Evolutionary conservation across 2,329 filamentous ascomycete species (phyloP).

Genomic region (Xylaria sp.): DNA sequence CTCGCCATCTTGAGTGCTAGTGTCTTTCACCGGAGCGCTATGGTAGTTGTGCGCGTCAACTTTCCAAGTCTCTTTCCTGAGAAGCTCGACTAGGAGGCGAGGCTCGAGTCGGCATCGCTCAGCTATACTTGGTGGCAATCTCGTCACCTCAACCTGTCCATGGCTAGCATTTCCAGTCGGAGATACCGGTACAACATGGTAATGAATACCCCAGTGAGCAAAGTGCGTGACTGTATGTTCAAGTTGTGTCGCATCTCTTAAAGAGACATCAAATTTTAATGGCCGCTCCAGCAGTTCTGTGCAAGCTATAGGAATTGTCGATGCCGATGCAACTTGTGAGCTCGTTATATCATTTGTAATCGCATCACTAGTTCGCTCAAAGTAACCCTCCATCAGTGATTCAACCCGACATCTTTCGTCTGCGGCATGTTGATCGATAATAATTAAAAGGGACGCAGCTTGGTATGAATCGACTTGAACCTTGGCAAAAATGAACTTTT

Average conservation of each 20-base stretch:
- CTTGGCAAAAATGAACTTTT: conserved; percentile 85
- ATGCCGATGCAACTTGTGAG: conserved; percentile 1
- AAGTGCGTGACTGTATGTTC: conserved; percentile 67
- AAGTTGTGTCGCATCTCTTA: conserved; percentile 70
- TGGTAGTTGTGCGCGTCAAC: conserved; percentile 60
- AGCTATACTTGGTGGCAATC: conserved; percentile 76
- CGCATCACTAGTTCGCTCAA: conserved; percentile 44
- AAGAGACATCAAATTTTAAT: conserved; percentile 72
- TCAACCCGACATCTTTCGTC: conserved; percentile 90
- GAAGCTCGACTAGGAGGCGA: conserved; percentile 74
- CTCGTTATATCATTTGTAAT: conserved; percentile 16
- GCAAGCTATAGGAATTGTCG: conserved; percentile 39
- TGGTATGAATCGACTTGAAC: conserved; percentile 51
- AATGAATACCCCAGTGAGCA: conserved; percentile 77
- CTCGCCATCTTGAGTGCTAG: conserved; percentile 16
- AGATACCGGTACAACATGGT: conserved; percentile 56
- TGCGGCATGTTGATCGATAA: conserved; percentile 94
- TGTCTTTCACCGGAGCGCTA: conserved; percentile 5
- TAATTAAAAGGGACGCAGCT: conserved; percentile 63
- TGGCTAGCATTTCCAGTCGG: conserved; percentile 19
- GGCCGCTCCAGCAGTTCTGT: conserved; percentile 61
- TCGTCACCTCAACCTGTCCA: conserved; percentile 60
- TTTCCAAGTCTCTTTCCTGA: conserved; percentile 80
- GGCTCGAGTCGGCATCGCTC: conserved; percentile 82
- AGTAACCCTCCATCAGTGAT: conserved; percentile 69